A percentile compares a stretch with the other conserved stretches of the same genome.
Evolutionary conservation across 1,284 basidiomycete genomes (phyloP).

Genomic region (Leccinum proximum): DNA sequence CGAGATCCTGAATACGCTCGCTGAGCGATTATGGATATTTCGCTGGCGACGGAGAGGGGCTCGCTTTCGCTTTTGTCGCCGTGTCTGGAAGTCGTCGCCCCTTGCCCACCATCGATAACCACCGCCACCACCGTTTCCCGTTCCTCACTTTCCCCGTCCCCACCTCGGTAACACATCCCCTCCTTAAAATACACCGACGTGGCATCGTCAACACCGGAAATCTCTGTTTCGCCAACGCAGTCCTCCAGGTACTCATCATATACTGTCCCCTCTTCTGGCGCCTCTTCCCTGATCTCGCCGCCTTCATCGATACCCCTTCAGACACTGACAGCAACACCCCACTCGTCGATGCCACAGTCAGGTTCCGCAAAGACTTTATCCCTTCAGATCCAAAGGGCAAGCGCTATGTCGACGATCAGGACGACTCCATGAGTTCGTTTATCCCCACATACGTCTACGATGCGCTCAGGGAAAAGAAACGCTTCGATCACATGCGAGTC

Average conservation of each 20-base stretch:
- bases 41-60: too few species aligned
- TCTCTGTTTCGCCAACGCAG: slow-evolving; percentile 97
- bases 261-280: slow-evolving; percentile 88
- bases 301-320: slow-evolving; percentile 35
- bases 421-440: slow-evolving; percentile 63
- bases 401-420: slow-evolving; percentile 32
- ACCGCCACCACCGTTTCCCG: too few species aligned
- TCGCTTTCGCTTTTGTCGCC: too few species aligned
- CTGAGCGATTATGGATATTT: too few species aligned
- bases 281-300: slow-evolving; percentile 74
- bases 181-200: slow-evolving; percentile 55
- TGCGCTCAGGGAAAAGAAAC: slow-evolving; percentile 93
- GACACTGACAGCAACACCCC: slow-evolving; percentile 55
- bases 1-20: too few species aligned
- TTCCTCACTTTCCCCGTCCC: too few species aligned
- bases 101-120: too few species aligned
- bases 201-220: slow-evolving; percentile 96
- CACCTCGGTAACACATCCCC: neutral
- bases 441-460: slow-evolving; percentile 91
- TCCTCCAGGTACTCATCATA: slow-evolving; percentile 81
- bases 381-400: slow-evolving; percentile 35
- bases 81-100: too few species aligned
- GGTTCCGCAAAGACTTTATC: slow-evolving; percentile 81
- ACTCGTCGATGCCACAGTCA: slow-evolving; percentile 80
- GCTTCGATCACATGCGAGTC: slow-evolving; percentile 92